A percentile compares a stretch with the other conserved stretches of the same genome.
These are phyloP conservation scores for Sphaerostilbella broomeana DNA, from an alignment of 2,329 filamentous ascomycete species.

Conservation along the genomic window DNA sequence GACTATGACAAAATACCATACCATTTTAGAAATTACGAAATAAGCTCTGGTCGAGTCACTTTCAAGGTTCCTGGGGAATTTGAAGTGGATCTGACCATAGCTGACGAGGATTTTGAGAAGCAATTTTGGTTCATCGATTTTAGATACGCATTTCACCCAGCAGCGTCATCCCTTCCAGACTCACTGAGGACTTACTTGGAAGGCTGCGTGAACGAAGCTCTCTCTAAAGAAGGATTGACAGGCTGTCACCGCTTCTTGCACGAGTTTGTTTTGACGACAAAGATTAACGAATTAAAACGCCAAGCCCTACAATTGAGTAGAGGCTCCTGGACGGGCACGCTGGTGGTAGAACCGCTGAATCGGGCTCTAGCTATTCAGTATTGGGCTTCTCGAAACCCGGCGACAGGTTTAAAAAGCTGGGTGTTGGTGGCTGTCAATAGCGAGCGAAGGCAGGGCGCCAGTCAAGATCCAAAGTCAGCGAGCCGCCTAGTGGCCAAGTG, in stretches of 20 bases:
- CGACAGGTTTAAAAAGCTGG: conserved; percentile 72
- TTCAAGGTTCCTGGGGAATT: conserved; percentile 81
- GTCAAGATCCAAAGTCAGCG: conserved; percentile 36
- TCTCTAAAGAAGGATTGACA: conserved; percentile 62
- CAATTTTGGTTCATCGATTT: conserved; percentile 96
- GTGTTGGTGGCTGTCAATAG: conserved; percentile 77
- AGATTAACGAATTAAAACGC: conserved; percentile 72
- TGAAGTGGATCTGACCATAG: conserved; percentile 86
- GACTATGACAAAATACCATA: conserved; percentile 69
- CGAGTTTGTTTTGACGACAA: conserved; percentile 81
- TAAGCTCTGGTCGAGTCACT: conserved; percentile 81
- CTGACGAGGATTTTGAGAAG: conserved; percentile 72
- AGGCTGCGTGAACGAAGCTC: conserved; percentile 60
- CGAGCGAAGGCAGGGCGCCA: conserved; percentile 42
- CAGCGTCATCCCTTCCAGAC: conserved; percentile 54
- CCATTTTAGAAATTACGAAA: conserved; percentile 70
- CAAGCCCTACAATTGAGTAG: conserved; percentile 67
- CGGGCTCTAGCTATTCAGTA: conserved; percentile 84
- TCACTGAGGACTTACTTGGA: conserved; percentile 62
- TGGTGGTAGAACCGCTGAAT: conserved; percentile 73
- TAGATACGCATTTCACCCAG: conserved; percentile 72
- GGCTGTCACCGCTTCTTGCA: conserved; percentile 86
- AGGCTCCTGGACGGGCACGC: conserved; percentile 68
- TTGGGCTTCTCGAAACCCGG: conserved; percentile 58
- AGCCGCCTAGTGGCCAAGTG: conserved; percentile 63